Conservation (phyloP, 139 green algal genomes). For the Astrephomene gubernaculifera region DNA sequence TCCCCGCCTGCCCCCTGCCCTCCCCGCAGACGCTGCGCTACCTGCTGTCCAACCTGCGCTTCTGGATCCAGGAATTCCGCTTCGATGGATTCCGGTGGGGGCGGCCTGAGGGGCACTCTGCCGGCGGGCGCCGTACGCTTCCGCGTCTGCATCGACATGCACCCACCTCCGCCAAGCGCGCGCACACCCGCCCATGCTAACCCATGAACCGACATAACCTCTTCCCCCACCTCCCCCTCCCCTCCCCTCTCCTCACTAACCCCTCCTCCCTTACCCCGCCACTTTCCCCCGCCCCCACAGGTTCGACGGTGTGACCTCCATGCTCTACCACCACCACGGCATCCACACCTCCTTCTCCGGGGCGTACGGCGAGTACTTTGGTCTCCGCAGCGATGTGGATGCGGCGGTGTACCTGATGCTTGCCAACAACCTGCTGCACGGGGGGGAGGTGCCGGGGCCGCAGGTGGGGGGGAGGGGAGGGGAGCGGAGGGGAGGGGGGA, state of each 20-base stretch:
- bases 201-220: too few relatives aligned
- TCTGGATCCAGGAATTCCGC: conserved; percentile 95
- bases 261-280: neutral
- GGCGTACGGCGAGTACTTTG: conserved; percentile 87
- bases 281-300: conserved; percentile 48
- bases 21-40: conserved; percentile 84
- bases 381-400: conserved; percentile 89
- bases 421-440: conserved; percentile 90
- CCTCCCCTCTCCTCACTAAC: too few relatives aligned
- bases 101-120: too few relatives aligned
- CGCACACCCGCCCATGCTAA: too few relatives aligned
- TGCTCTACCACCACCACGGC: conserved; percentile 94
- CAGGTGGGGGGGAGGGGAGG: conserved; percentile 29
- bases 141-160: too few relatives aligned
- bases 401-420: conserved; percentile 97
- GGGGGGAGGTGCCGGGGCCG: conserved; percentile 70
- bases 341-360: conserved; percentile 77
- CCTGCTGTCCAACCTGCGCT: conserved; percentile 95
- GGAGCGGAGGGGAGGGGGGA: neutral
- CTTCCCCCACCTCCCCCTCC: too few relatives aligned
- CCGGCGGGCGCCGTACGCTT: too few relatives aligned
- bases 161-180: too few relatives aligned
- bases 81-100: conserved; percentile 80
- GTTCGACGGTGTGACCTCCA: conserved; percentile 98
- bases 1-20: too few relatives aligned